phyloP scores from a whole-genome alignment of 192 early-diverging fungal species.

The Backusella liffmaniae region DNA sequence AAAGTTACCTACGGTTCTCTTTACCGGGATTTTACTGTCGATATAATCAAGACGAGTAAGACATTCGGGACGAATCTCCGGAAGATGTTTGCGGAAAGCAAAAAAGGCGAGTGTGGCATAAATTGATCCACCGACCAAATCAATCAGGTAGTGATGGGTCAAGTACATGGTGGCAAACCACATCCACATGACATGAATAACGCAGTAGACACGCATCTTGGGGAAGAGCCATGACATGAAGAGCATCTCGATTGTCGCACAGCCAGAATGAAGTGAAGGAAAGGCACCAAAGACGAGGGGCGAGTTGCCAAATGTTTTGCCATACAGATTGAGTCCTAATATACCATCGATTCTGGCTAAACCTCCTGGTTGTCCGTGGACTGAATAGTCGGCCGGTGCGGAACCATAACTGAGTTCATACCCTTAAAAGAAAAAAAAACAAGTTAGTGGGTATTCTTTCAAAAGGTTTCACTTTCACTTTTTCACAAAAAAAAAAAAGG shows the following conservation, averaged over 20 bases:
- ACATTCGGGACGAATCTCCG: constrained; percentile 31
- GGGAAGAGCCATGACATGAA: constrained; percentile 55
- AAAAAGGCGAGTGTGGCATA: constrained; percentile 63
- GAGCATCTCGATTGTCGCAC: constrained; percentile 61
- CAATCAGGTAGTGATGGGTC: constrained; percentile 73
- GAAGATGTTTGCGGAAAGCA: constrained; percentile 44
- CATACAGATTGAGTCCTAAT: constrained; percentile 61
- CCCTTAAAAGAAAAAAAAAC: constrained; percentile 41
- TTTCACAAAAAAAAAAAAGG: background rate
- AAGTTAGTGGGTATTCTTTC: background rate
- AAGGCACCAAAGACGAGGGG: constrained; percentile 77
- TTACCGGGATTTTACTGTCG: constrained; percentile 9
- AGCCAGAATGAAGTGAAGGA: constrained; percentile 72
- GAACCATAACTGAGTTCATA: constrained; percentile 65
- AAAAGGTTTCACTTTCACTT: background rate
- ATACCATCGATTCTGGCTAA: constrained; percentile 68
- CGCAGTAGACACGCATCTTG: constrained; percentile 39
- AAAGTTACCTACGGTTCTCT: constrained; percentile 13
- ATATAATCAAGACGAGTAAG: constrained; percentile 38
- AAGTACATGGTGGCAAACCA: constrained; percentile 83
- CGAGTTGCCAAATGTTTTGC: constrained; percentile 60
- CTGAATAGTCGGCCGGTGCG: constrained; percentile 59
- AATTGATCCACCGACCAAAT: constrained; percentile 63
- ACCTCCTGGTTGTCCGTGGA: constrained; percentile 68
- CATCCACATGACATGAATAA: constrained; percentile 66